Percentiles rank a stretch among this genome's conserved stretches.
Evolutionary conservation across 495 filamentous ascomycete species (phyloP).

Genomic region (Aspergillus egyptiacus): DNA sequence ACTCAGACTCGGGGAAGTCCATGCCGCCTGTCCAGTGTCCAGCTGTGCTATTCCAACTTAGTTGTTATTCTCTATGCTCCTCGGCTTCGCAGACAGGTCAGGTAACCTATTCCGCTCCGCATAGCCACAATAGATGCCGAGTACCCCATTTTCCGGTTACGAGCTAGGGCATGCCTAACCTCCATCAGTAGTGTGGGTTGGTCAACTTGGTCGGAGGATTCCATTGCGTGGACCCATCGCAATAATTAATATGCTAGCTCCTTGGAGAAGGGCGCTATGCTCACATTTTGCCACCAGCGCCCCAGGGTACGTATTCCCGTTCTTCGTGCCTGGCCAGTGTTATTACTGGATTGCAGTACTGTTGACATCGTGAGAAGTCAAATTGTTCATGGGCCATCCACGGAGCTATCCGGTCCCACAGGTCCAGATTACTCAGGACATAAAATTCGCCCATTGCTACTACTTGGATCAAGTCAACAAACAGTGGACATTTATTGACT

Average conservation of each 20-base stretch:
- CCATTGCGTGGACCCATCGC: conserved; percentile 23
- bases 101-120: background rate
- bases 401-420: conserved; percentile 3
- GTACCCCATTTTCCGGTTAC: conserved; percentile 13
- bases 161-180: conserved; percentile 18
- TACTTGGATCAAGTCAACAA: background rate
- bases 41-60: background rate
- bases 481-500: background rate
- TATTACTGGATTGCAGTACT: conserved; percentile 7
- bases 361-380: conserved; percentile 1
- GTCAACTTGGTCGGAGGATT: conserved; percentile 20
- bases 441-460: conserved; percentile 2
- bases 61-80: background rate
- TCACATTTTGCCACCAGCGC: conserved; percentile 7
- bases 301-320: background rate
- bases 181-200: conserved; percentile 19
- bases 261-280: conserved; percentile 15
- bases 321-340: conserved; percentile 5
- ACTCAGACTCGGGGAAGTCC: background rate
- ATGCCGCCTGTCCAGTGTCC: background rate
- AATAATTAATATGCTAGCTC: too few relatives aligned
- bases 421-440: background rate
- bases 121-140: conserved; percentile 11
- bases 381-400: background rate
- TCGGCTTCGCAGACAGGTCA: background rate